Percentiles rank a stretch among this genome's conserved stretches.
Conservation (phyloP, 2,329 filamentous ascomycete genomes). For the Aplosporella prunicola region DNA sequence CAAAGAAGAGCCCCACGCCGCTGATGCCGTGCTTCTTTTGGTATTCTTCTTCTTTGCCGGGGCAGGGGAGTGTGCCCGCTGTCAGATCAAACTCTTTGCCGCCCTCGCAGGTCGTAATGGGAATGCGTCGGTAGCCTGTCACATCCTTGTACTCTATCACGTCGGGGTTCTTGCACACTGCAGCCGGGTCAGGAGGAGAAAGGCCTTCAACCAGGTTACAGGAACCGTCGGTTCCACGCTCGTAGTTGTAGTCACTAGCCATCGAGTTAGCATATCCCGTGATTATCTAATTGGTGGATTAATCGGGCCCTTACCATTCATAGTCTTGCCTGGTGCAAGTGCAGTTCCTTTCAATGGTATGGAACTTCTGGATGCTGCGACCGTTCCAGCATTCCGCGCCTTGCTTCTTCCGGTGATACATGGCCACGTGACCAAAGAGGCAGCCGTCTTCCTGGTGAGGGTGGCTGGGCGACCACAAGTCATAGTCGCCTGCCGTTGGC, state of each 20-base stretch:
- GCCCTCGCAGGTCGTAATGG: slow-evolving; percentile 74
- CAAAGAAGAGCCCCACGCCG: slow-evolving; percentile 73
- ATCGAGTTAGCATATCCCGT: slow-evolving; percentile 12
- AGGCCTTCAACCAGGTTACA: slow-evolving; percentile 71
- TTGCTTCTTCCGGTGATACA: slow-evolving; percentile 85
- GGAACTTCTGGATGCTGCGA: slow-evolving; percentile 58
- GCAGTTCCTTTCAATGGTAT: slow-evolving; percentile 66
- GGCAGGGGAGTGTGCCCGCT: slow-evolving; percentile 54
- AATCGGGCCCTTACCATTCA: slow-evolving; percentile 62
- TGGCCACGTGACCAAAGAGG: slow-evolving; percentile 81
- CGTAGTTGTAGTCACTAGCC: slow-evolving; percentile 81
- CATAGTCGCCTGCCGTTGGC: slow-evolving; percentile 61
- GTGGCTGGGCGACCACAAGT: slow-evolving; percentile 79
- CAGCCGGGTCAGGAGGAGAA: slow-evolving; percentile 49
- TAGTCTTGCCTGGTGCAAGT: slow-evolving; percentile 76
- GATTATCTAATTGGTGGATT: too few relatives aligned
- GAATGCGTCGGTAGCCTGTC: slow-evolving; percentile 82
- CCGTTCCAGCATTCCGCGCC: slow-evolving; percentile 74
- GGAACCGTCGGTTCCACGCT: slow-evolving; percentile 65
- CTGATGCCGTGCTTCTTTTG: slow-evolving; percentile 60
- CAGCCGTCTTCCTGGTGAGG: slow-evolving; percentile 72
- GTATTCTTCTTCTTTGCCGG: slow-evolving; percentile 74
- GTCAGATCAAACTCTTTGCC: slow-evolving; percentile 67
- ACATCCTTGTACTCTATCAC: slow-evolving; percentile 74
- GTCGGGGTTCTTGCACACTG: slow-evolving; percentile 53